Evolutionary conservation across 352 stramenopile species (phyloP).

Genomic region (Globisporangium nagaii): DNA sequence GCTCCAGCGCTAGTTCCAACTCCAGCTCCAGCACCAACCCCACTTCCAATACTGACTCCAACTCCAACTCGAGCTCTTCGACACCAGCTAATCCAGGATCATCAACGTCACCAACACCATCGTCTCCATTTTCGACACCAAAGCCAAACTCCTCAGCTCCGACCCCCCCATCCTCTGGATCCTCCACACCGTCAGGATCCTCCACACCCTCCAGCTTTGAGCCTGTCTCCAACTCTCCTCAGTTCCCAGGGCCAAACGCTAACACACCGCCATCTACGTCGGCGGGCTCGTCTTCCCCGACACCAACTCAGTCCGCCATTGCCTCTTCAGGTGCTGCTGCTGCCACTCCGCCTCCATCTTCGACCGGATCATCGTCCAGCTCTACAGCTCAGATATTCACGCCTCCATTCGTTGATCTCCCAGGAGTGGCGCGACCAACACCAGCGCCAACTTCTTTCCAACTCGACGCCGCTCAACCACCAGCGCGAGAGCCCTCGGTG

Average conservation of each 20-base stretch:
- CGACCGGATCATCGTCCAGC: not conserved
- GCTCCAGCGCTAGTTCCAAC: not conserved
- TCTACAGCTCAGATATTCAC: not conserved
- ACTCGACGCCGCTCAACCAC: not conserved
- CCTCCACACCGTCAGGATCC: not conserved
- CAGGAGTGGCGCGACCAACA: not conserved
- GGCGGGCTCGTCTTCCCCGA: too few relatives aligned
- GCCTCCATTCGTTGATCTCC: not conserved
- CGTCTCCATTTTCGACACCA: not conserved
- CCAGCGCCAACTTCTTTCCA: not conserved
- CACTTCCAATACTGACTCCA: not conserved
- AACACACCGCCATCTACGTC: too few relatives aligned
- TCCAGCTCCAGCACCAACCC: too few relatives aligned
- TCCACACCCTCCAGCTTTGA: too few relatives aligned
- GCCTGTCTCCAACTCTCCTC: too few relatives aligned
- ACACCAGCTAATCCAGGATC: not conserved
- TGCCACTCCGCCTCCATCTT: too few relatives aligned
- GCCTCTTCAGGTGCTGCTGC: too few relatives aligned
- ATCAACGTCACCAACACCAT: not conserved
- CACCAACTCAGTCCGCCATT: too few relatives aligned
- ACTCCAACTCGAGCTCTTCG: not conserved
- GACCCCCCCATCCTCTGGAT: not conserved
- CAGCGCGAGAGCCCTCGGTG: not conserved
- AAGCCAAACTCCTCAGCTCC: not conserved
- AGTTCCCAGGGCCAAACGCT: too few relatives aligned